phyloP scores from a whole-genome alignment of 371 early-diverging fungal species.

The Saksenaea oblongispora region DNA sequence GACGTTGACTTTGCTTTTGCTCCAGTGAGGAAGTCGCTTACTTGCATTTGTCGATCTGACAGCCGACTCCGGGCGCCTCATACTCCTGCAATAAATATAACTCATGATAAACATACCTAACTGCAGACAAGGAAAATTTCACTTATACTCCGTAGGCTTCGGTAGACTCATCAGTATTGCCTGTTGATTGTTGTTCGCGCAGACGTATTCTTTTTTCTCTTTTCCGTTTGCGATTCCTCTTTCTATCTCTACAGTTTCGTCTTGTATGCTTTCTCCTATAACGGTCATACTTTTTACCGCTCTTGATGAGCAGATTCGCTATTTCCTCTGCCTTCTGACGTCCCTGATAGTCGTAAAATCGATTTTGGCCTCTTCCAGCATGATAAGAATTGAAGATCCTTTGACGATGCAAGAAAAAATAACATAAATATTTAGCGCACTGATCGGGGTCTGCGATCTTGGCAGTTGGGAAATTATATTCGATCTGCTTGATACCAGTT shows the following conservation, averaged over 20 bases:
- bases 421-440: too few species aligned
- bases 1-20: neutral
- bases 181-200: neutral
- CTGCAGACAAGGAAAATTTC: neutral
- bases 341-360: too few species aligned
- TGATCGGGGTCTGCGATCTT: too few species aligned
- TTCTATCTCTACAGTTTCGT: neutral
- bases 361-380: too few species aligned
- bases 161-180: neutral
- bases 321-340: too few species aligned
- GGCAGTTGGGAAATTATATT: too few species aligned
- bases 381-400: too few species aligned
- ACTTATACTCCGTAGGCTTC: neutral
- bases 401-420: too few species aligned
- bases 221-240: neutral
- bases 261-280: neutral
- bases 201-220: neutral
- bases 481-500: too few species aligned
- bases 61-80: neutral
- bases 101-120: neutral
- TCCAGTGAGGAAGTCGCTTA: neutral
- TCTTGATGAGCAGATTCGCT: too few species aligned
- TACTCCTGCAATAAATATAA: neutral
- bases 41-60: neutral
- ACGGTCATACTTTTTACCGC: too few species aligned